phyloP scores from a whole-genome alignment of 2,329 filamentous ascomycete genomes.

The Teratosphaeria zuluensis region DNA sequence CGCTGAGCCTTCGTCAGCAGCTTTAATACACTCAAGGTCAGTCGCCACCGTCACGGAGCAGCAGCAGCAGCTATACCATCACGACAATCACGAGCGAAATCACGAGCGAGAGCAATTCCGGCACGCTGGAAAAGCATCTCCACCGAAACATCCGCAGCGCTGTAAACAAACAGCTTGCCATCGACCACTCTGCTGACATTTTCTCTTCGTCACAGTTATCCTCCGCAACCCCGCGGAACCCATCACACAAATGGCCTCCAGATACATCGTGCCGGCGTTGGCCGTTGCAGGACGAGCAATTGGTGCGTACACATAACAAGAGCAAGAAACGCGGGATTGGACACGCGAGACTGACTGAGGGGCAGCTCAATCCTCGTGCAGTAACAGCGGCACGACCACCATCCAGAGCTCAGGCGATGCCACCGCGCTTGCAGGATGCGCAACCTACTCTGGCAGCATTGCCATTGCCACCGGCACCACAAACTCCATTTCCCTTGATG shows the following conservation, averaged over 20 bases:
- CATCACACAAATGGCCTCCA: constrained; percentile 39
- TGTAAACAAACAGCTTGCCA: not conserved
- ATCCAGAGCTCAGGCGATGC: constrained; percentile 54
- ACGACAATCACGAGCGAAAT: not conserved
- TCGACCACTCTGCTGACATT: not conserved
- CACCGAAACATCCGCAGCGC: not conserved
- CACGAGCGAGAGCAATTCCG: not conserved
- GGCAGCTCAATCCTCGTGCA: constrained; percentile 16
- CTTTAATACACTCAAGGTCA: constrained; percentile 9
- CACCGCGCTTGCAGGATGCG: constrained; percentile 51
- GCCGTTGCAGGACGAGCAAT: constrained; percentile 43
- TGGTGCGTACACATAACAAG: constrained; percentile 31
- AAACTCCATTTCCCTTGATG: constrained; percentile 52
- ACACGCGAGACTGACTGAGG: not conserved
- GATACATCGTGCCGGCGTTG: constrained; percentile 47
- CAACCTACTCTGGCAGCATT: constrained; percentile 59
- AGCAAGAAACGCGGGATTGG: not conserved
- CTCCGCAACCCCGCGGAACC: not conserved
- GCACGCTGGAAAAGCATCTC: not conserved
- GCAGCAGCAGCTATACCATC: not conserved
- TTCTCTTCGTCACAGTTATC: constrained; percentile 3
- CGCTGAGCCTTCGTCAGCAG: constrained; percentile 5
- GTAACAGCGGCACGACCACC: constrained; percentile 39
- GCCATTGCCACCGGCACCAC: constrained; percentile 49
- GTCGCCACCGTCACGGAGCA: not conserved